Evolutionary conservation across 2,329 filamentous ascomycete genomes (phyloP).

Genomic region (Diaporthe vaccinii): DNA sequence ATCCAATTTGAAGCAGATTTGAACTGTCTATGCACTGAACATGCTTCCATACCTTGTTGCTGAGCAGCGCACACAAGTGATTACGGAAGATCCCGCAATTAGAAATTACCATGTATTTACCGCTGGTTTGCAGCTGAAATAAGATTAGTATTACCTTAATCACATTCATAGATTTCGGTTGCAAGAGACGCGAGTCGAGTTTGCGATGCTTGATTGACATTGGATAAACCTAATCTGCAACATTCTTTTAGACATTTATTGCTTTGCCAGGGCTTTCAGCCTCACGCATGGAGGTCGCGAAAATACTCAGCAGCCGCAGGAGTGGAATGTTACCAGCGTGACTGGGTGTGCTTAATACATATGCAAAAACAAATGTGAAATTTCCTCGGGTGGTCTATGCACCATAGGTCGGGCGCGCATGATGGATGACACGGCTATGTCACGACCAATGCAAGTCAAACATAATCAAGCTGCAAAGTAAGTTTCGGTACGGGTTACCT

Average conservation of each 20-base stretch:
- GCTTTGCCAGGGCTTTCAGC: fast-evolving
- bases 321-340: neutral
- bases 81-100: fast-evolving
- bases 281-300: neutral
- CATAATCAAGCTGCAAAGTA: neutral
- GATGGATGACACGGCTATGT: neutral
- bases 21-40: fast-evolving
- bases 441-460: neutral
- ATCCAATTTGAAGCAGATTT: no score
- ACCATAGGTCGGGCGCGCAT: neutral
- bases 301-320: neutral
- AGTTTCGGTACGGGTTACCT: neutral
- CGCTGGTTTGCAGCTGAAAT: no score
- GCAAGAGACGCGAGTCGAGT: fast-evolving
- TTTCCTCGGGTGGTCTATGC: neutral
- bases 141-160: neutral
- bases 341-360: neutral
- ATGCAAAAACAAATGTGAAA: neutral
- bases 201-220: no score
- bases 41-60: no score
- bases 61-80: no score
- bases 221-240: no score
- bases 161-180: neutral
- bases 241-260: no score
- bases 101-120: no score